These are phyloP conservation scores for Fallopia convolvulus DNA, from an alignment of 148 eudicot species.

Conservation along the genomic window DNA sequence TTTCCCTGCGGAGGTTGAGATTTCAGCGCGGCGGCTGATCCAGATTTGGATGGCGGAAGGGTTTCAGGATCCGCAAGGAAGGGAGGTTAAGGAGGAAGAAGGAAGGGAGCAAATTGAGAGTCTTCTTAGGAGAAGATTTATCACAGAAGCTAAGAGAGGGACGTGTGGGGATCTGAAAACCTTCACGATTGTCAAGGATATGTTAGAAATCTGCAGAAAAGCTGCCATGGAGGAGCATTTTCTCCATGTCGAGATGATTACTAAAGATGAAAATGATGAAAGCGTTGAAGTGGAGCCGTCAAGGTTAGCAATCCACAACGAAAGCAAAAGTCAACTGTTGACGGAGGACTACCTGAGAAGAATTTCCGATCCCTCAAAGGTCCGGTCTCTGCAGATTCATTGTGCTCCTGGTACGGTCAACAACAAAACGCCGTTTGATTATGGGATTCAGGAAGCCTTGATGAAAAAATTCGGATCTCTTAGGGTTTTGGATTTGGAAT, in stretches of 20 bases:
- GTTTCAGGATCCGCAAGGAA: conserved; percentile 12
- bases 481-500: conserved; percentile 19
- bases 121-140: background rate
- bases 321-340: background rate
- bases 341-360: background rate
- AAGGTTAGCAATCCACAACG: conserved; percentile 15
- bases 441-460: background rate
- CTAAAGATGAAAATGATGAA: background rate
- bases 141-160: background rate
- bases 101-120: conserved; percentile 15
- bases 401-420: background rate
- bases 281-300: background rate
- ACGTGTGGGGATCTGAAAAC: conserved; percentile 8
- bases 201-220: background rate
- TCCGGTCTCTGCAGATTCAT: conserved; percentile 18
- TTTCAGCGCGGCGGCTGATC: conserved; percentile 16
- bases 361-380: background rate
- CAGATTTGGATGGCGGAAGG: conserved; percentile 27
- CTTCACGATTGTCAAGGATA: background rate
- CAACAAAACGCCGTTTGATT: background rate
- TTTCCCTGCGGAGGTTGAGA: background rate
- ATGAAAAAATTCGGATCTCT: background rate
- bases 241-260: conserved; percentile 6
- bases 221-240: background rate
- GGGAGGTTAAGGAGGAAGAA: conserved; percentile 12